Evolutionary conservation across 352 stramenopile species (phyloP).

Genomic region (Globisporangium spiculum): DNA sequence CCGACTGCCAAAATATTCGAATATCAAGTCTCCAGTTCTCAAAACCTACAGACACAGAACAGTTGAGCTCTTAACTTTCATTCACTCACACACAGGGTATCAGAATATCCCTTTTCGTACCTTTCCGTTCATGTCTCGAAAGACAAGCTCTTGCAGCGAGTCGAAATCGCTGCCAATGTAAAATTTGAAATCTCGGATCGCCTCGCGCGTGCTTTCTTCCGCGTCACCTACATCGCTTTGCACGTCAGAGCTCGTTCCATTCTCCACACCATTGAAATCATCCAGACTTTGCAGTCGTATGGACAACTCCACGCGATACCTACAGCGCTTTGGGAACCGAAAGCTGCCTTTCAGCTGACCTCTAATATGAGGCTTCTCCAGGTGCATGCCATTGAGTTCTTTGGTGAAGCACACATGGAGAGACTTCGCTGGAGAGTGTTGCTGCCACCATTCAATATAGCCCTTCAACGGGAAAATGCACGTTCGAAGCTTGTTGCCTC

Average conservation of each 20-base stretch:
- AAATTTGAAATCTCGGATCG: conserved; percentile 26
- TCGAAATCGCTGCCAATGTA: conserved; percentile 62
- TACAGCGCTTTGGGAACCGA: conserved; percentile 52
- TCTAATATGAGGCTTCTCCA: conserved; percentile 19
- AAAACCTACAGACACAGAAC: conserved; percentile 19
- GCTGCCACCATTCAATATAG: conserved; percentile 63
- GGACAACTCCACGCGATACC: conserved; percentile 40
- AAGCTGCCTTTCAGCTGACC: conserved; percentile 33
- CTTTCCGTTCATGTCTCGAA: conserved; percentile 40
- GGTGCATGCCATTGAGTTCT: conserved; percentile 18
- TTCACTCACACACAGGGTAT: background rate
- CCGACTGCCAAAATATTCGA: conserved; percentile 60
- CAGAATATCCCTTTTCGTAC: conserved; percentile 15
- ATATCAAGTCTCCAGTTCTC: conserved; percentile 26
- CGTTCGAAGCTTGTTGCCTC: conserved; percentile 36
- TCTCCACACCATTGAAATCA: background rate
- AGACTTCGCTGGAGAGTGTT: conserved; percentile 35
- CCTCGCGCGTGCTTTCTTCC: background rate
- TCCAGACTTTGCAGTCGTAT: conserved; percentile 13
- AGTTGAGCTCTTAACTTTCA: background rate
- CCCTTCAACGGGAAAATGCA: conserved; percentile 66
- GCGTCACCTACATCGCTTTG: background rate
- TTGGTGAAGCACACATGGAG: conserved; percentile 29
- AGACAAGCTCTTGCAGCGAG: conserved; percentile 42
- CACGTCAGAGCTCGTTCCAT: background rate